Evolutionary conservation across 345 rosid genomes (phyloP).

Genomic region (Linum usitatissimum): DNA sequence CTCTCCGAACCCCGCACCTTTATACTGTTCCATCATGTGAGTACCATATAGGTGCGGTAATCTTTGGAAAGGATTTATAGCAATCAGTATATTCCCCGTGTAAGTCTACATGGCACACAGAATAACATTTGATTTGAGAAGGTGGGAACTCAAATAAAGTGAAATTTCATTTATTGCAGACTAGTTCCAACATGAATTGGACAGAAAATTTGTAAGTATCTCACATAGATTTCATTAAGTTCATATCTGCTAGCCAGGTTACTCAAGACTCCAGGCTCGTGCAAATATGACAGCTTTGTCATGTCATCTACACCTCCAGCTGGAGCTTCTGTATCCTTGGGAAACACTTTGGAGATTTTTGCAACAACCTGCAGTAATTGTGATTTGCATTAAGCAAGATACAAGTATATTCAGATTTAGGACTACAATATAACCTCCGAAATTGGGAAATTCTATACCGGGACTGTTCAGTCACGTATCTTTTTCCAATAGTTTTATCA

Average conservation of each 20-base stretch:
- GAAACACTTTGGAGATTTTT: slow-evolving; percentile 67
- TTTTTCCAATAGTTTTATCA: neutral
- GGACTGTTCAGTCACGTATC: slow-evolving; percentile 4
- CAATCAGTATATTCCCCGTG: slow-evolving; percentile 95
- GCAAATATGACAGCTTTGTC: slow-evolving; percentile 98
- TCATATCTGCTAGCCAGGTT: slow-evolving; percentile 94
- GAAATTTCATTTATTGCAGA: slow-evolving; percentile 10
- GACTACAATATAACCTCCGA: neutral
- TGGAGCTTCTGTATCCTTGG: slow-evolving; percentile 91
- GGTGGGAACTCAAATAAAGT: neutral
- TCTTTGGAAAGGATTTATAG: slow-evolving; percentile 98
- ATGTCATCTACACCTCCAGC: slow-evolving; percentile 99
- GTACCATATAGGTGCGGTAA: slow-evolving; percentile 95
- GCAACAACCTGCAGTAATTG: slow-evolving; percentile 57
- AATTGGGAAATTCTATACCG: neutral
- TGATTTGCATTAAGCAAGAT: slow-evolving; percentile 1
- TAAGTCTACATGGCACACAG: slow-evolving; percentile 52
- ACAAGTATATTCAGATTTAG: slow-evolving; percentile 4
- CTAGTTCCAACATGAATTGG: slow-evolving; percentile 6
- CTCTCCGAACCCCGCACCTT: slow-evolving; percentile 97
- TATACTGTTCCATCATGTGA: slow-evolving; percentile 99
- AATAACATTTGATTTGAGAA: slow-evolving; percentile 11
- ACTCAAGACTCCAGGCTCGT: slow-evolving; percentile 93
- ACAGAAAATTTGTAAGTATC: slow-evolving; percentile 18
- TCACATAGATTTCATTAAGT: slow-evolving; percentile 94